Evolutionary conservation across 1,284 basidiomycete species (phyloP).

Genomic region (Inonotus obliquus): DNA sequence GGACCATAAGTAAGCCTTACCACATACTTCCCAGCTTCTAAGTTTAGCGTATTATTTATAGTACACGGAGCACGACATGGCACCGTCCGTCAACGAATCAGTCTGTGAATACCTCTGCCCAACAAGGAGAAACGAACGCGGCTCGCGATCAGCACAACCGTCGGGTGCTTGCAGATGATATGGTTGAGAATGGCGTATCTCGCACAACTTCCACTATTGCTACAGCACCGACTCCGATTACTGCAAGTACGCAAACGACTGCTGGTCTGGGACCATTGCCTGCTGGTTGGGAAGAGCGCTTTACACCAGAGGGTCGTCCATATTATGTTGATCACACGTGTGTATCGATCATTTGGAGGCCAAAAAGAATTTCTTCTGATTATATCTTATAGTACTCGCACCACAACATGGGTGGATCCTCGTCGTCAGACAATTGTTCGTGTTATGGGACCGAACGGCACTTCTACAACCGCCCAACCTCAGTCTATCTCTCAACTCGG

Average conservation of each 20-base stretch:
- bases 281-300: slow-evolving; percentile 93
- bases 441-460: slow-evolving; percentile 72
- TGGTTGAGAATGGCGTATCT: slow-evolving; percentile 53
- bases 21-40: neutral
- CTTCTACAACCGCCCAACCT: slow-evolving; percentile 72
- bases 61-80: slow-evolving; percentile 89
- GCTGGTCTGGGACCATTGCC: slow-evolving; percentile 80
- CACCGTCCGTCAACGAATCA: slow-evolving; percentile 63
- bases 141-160: slow-evolving; percentile 77
- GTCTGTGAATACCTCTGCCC: slow-evolving; percentile 46
- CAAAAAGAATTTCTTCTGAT: neutral
- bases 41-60: neutral
- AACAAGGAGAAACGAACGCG: slow-evolving; percentile 59
- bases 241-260: slow-evolving; percentile 55
- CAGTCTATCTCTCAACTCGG: slow-evolving; percentile 89
- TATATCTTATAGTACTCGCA: slow-evolving; percentile 76
- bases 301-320: slow-evolving; percentile 89
- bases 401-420: slow-evolving; percentile 98
- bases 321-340: slow-evolving; percentile 54
- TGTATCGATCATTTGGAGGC: neutral
- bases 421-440: slow-evolving; percentile 78
- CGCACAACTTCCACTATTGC: slow-evolving; percentile 33
- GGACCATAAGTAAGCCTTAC: slow-evolving; percentile 61
- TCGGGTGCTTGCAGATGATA: slow-evolving; percentile 75
- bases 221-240: slow-evolving; percentile 39